Conservation (phyloP, 257 asterid genomes). For the Nicotiana knightiana region DNA sequence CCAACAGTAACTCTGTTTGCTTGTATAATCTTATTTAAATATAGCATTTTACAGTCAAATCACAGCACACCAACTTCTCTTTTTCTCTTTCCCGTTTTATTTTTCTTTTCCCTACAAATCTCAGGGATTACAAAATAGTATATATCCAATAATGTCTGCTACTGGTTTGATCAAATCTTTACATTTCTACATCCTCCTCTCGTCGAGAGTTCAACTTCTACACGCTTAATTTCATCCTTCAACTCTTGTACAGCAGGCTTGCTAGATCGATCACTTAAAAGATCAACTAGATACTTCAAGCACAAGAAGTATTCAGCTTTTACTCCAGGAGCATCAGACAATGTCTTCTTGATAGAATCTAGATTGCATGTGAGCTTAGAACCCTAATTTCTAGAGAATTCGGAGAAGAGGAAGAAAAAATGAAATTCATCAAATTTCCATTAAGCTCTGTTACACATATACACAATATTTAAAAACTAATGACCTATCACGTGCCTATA, state of each 20-base stretch:
- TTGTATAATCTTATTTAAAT: background rate
- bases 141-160: background rate
- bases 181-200: conserved; percentile 6
- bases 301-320: conserved; percentile 66
- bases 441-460: too few species aligned
- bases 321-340: conserved; percentile 40
- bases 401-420: too few species aligned
- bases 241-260: conserved; percentile 21
- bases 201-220: conserved; percentile 37
- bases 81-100: background rate
- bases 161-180: background rate
- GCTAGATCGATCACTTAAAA: conserved; percentile 24
- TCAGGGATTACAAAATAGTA: background rate
- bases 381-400: too few species aligned
- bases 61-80: background rate
- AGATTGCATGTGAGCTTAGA: too few species aligned
- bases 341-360: background rate
- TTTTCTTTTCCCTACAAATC: background rate
- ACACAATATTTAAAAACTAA: too few species aligned
- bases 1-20: too few species aligned
- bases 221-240: conserved; percentile 41
- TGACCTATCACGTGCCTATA: too few species aligned
- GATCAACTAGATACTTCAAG: conserved; percentile 35
- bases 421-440: too few species aligned
- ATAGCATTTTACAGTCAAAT: background rate